A percentile compares a stretch with the other conserved stretches of the same genome.
phyloP scores from a whole-genome alignment of 345 rosid species.

The Syzygium aqueum region DNA sequence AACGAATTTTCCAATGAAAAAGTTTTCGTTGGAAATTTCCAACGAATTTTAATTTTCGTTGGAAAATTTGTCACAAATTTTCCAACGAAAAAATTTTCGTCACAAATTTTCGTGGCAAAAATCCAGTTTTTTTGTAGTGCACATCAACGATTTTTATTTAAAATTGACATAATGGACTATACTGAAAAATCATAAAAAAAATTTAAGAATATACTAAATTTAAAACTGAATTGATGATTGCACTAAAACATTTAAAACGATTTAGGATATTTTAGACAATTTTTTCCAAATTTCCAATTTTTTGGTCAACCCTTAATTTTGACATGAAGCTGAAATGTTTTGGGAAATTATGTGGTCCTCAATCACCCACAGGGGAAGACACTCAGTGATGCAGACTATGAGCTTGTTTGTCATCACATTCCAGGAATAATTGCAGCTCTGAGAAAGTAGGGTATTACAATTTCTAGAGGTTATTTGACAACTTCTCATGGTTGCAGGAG shows the following conservation, averaged over 20 bases:
- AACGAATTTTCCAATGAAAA: no score
- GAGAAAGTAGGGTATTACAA: background rate
- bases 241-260: no score
- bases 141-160: no score
- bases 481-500: background rate
- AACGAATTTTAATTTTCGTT: no score
- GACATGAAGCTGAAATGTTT: background rate
- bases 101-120: no score
- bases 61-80: no score
- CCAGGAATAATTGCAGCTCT: background rate
- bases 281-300: background rate
- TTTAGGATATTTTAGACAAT: background rate
- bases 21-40: no score
- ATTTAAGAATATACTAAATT: background rate
- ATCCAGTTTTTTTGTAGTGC: no score
- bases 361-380: background rate
- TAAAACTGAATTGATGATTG: accelerated
- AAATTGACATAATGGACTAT: no score
- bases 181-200: no score
- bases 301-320: background rate
- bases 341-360: background rate
- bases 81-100: no score
- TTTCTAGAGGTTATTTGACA: background rate
- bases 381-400: background rate
- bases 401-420: background rate